These are phyloP conservation scores for Vanderwaltozyma yarrowii DNA, from an alignment of 805 yeast species.

Conservation along the genomic window DNA sequence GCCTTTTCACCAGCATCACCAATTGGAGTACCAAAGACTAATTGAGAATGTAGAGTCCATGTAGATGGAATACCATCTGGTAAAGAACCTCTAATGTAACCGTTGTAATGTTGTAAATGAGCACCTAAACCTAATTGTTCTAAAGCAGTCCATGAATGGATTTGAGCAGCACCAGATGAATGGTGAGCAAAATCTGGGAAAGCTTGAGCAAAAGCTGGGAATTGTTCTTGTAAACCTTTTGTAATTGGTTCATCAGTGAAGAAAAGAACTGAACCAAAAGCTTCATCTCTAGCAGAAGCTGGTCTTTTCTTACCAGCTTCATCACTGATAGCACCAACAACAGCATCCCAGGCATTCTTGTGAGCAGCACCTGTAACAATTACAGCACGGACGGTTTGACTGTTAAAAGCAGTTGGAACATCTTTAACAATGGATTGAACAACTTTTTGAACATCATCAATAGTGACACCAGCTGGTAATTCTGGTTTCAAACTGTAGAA, in stretches of 20 bases:
- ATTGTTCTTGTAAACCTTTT: slow-evolving; percentile 33
- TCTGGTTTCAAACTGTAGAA: slow-evolving; percentile 37
- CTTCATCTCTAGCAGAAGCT: slow-evolving; percentile 34
- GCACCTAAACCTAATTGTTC: slow-evolving; percentile 38
- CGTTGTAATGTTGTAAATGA: slow-evolving; percentile 45
- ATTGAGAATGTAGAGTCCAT: slow-evolving; percentile 40
- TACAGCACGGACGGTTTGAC: slow-evolving; percentile 40
- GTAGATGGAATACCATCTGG: slow-evolving; percentile 31
- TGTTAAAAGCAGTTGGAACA: slow-evolving; percentile 44
- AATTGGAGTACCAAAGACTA: slow-evolving; percentile 39
- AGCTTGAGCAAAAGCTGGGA: slow-evolving; percentile 34
- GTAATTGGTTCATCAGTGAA: slow-evolving; percentile 35
- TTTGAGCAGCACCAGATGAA: slow-evolving; percentile 41
- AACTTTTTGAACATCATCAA: slow-evolving; percentile 31
- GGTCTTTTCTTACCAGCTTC: slow-evolving; percentile 34
- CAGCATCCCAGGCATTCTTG: slow-evolving; percentile 37
- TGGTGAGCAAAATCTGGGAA: slow-evolving; percentile 42
- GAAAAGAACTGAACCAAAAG: slow-evolving; percentile 41
- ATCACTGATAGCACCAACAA: slow-evolving; percentile 24
- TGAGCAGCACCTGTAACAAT: slow-evolving; percentile 38
- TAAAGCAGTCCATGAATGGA: slow-evolving; percentile 40
- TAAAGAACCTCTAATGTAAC: slow-evolving; percentile 32
- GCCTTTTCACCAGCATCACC: slow-evolving; percentile 32
- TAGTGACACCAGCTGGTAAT: slow-evolving; percentile 33
- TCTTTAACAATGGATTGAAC: slow-evolving; percentile 37